A percentile compares a stretch with the other conserved stretches of the same genome.
Evolutionary conservation across 2,329 filamentous ascomycete species (phyloP).

Genomic region (Cordyceps cicadae): DNA sequence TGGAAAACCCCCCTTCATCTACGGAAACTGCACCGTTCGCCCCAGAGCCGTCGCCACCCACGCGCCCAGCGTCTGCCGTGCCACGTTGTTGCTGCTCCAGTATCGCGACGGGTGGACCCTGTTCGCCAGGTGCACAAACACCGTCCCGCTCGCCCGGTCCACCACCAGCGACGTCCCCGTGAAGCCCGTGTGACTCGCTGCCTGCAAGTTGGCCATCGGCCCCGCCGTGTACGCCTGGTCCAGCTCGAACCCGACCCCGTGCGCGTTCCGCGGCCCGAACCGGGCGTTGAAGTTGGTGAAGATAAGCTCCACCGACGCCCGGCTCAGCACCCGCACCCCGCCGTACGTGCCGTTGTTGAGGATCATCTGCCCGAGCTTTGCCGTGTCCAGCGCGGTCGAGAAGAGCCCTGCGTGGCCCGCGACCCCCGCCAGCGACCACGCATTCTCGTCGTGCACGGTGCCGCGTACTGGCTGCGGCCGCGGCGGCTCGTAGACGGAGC

Average conservation of each 20-base stretch:
- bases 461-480: constrained; percentile 30
- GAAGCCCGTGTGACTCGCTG: constrained; percentile 20
- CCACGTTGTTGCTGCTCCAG: constrained; percentile 23
- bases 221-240: constrained; percentile 26
- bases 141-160: constrained; percentile 16
- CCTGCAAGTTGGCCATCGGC: constrained; percentile 18
- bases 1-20: neutral
- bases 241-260: constrained; percentile 25
- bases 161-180: constrained; percentile 20
- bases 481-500: constrained; percentile 22
- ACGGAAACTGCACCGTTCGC: constrained; percentile 13
- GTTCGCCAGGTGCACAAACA: constrained; percentile 17
- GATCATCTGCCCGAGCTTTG: constrained; percentile 28
- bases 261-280: constrained; percentile 20
- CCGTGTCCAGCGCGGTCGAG: constrained; percentile 24
- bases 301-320: constrained; percentile 23
- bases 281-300: constrained; percentile 25
- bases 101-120: constrained; percentile 21
- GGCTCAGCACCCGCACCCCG: constrained; percentile 20
- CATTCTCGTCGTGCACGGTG: constrained; percentile 30
- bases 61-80: constrained; percentile 15
- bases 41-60: constrained; percentile 16
- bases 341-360: constrained; percentile 29
- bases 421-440: constrained; percentile 26
- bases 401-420: constrained; percentile 29